Evolutionary conservation across 345 rosid species (phyloP).

Genomic region (Rhizophora mangle): DNA sequence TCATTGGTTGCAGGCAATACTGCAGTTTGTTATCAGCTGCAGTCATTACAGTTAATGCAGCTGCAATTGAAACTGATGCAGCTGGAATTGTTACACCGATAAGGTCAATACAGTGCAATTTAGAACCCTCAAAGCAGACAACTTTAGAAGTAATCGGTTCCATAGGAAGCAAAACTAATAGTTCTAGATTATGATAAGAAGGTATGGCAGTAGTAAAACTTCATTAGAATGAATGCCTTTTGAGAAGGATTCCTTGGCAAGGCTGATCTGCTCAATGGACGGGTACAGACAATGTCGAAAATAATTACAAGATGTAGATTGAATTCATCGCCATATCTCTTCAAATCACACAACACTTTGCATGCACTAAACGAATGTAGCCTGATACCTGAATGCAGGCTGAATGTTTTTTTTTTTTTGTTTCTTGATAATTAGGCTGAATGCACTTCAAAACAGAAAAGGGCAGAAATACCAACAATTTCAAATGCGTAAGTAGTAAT

Average conservation of each 20-base stretch:
- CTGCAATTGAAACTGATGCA: too few species aligned
- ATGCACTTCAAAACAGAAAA: constrained; percentile 26
- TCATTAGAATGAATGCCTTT: not conserved
- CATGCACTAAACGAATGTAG: constrained; percentile 21
- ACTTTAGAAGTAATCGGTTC: too few species aligned
- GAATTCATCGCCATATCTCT: constrained; percentile 26
- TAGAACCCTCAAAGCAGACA: too few species aligned
- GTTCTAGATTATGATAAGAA: not conserved
- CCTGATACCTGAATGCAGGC: constrained; percentile 20
- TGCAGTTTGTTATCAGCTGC: too few species aligned
- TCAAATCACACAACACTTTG: constrained; percentile 34
- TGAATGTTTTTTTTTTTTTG: not conserved
- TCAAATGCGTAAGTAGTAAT: constrained; percentile 18
- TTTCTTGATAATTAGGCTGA: not conserved
- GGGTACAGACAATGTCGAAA: constrained; percentile 16
- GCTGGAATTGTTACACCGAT: too few species aligned
- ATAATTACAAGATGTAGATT: not conserved
- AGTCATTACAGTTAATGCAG: too few species aligned
- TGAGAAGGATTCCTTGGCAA: not conserved
- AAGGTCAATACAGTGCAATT: too few species aligned
- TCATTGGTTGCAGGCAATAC: too few species aligned
- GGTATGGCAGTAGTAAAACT: not conserved
- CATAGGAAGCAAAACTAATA: too few species aligned
- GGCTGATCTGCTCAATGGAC: not conserved
- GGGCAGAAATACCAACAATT: constrained; percentile 19